These are phyloP conservation scores for Tuctoria greenei DNA, from an alignment of 176 grass and related monocot species.

Conservation along the genomic window DNA sequence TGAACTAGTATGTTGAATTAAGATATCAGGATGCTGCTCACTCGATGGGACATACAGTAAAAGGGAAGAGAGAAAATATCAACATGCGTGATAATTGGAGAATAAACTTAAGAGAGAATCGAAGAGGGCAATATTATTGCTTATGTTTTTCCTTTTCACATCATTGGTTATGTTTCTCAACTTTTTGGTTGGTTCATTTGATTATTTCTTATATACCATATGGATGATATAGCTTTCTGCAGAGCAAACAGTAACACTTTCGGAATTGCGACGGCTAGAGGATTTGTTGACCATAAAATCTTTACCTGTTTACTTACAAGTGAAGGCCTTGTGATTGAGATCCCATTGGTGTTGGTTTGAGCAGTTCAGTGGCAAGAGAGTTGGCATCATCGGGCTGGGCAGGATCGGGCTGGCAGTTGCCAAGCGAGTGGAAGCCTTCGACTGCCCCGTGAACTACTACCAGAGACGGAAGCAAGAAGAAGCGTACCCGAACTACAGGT, in stretches of 20 bases:
- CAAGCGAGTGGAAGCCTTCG: slow-evolving; percentile 65
- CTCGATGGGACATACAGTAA: neutral
- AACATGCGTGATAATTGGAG: neutral
- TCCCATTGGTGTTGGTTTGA: neutral
- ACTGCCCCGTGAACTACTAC: slow-evolving; percentile 71
- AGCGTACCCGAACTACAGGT: slow-evolving; percentile 57
- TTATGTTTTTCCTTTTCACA: neutral
- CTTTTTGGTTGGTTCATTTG: neutral
- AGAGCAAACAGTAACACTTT: too few species aligned
- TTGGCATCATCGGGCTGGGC: slow-evolving; percentile 90
- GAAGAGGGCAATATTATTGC: too few species aligned
- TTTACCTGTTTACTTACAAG: neutral
- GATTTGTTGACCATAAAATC: too few species aligned
- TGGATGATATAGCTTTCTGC: neutral
- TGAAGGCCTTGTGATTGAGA: neutral
- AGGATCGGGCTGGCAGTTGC: slow-evolving; percentile 74
- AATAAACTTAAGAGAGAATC: too few species aligned
- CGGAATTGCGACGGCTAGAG: neutral
- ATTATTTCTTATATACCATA: neutral
- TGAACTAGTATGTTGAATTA: neutral
- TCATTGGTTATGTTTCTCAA: neutral
- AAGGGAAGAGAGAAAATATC: neutral
- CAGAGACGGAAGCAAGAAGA: slow-evolving; percentile 53
- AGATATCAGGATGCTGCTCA: neutral
- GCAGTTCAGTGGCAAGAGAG: slow-evolving; percentile 94